Evolutionary conservation across 441 rosid genomes (phyloP).

Genomic region (Adansonia madagascariensis): DNA sequence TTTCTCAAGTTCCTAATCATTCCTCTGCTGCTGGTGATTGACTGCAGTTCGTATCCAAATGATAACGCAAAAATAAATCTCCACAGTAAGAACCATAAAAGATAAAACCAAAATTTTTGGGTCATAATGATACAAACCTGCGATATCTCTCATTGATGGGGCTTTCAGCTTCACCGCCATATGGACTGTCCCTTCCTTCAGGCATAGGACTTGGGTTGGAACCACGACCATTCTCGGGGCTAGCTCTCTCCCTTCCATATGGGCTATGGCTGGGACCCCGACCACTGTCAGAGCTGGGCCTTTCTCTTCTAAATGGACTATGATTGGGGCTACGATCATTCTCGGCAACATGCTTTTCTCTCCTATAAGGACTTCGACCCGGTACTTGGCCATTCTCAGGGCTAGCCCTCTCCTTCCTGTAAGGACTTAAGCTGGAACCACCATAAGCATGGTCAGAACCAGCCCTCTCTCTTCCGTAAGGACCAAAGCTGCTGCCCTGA

Average conservation of each 20-base stretch:
- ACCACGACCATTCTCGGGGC: conserved; percentile 45
- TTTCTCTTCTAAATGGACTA: conserved; percentile 50
- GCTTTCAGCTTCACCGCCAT: conserved; percentile 23
- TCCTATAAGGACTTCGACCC: conserved; percentile 46
- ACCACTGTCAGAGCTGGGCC: conserved; percentile 40
- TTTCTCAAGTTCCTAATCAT: conserved; percentile 25
- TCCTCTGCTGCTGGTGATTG: conserved; percentile 62
- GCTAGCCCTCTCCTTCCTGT: conserved; percentile 55
- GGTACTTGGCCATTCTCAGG: conserved; percentile 41
- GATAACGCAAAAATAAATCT: neutral
- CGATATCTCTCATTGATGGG: conserved; percentile 48
- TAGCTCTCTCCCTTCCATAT: conserved; percentile 42
- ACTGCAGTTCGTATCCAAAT: conserved; percentile 32
- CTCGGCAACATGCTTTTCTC: conserved; percentile 42
- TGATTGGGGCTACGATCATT: conserved; percentile 42
- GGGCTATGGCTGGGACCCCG: conserved; percentile 49
- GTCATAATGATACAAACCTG: conserved; percentile 40
- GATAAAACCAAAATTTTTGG: neutral
- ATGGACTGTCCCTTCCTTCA: conserved; percentile 43
- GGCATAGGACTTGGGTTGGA: conserved; percentile 41
- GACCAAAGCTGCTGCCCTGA: conserved; percentile 58
- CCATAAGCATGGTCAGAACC: conserved; percentile 65
- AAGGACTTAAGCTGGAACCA: conserved; percentile 50
- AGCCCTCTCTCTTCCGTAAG: conserved; percentile 56
- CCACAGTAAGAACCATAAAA: neutral